Conservation (phyloP, 2,329 filamentous ascomycete species). For the Pseudomassariella vexata region DNA sequence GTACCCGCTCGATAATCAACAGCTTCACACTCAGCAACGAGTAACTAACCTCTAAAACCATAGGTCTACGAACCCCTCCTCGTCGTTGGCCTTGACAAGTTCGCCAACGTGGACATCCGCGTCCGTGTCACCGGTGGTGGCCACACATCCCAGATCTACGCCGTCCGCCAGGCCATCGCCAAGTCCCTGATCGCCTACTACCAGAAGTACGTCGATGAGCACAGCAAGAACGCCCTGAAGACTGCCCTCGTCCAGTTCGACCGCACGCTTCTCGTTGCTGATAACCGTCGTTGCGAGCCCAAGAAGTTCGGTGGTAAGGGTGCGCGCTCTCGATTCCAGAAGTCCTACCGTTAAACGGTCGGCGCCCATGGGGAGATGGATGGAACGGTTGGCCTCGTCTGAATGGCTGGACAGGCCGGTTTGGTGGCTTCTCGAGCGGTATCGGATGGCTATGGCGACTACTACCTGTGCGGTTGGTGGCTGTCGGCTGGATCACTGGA, state of each 20-base stretch:
- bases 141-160: constrained; percentile 96
- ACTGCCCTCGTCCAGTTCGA: constrained; percentile 93
- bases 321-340: constrained; percentile 96
- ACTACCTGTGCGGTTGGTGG: constrained; percentile 21
- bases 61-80: constrained; percentile 98
- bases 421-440: constrained; percentile 11
- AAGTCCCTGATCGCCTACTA: constrained; percentile 98
- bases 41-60: constrained; percentile 9
- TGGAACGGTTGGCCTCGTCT: constrained; percentile 2
- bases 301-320: constrained; percentile 96
- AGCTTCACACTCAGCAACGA: too few species aligned
- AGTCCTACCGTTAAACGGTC: constrained; percentile 86
- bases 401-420: not conserved
- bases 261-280: constrained; percentile 94
- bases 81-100: constrained; percentile 95
- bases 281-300: constrained; percentile 98
- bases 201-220: constrained; percentile 99
- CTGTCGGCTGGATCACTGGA: too few species aligned
- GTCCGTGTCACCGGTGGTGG: constrained; percentile 95
- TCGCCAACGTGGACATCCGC: constrained; percentile 93
- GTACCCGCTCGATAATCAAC: too few species aligned
- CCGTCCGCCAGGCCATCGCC: constrained; percentile 97
- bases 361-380: constrained; percentile 7
- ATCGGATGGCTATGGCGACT: constrained; percentile 21
- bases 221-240: constrained; percentile 99